A percentile compares a stretch with the other conserved stretches of the same genome.
Evolutionary conservation across 2,329 filamentous ascomycete genomes (phyloP).

Genomic region (Colletotrichum scovillei): DNA sequence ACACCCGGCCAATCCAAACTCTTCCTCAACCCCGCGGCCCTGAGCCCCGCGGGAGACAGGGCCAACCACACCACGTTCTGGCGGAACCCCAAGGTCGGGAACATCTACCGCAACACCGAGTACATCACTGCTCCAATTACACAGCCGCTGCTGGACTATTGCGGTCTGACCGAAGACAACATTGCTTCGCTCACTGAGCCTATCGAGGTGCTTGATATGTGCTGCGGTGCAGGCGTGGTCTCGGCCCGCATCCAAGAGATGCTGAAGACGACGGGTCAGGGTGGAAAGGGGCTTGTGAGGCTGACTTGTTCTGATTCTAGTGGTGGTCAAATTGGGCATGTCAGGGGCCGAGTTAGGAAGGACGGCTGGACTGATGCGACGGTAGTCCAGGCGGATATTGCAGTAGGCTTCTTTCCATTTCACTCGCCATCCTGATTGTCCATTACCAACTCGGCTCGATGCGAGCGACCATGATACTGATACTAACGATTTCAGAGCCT

Average conservation of each 20-base stretch:
- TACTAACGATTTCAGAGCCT: not conserved
- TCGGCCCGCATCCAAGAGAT: not conserved
- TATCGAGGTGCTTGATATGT: constrained; percentile 18
- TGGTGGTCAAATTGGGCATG: not conserved
- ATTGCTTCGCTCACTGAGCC: not conserved
- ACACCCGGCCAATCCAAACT: constrained; percentile 9
- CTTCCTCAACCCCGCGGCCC: constrained; percentile 3
- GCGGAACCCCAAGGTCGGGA: not conserved
- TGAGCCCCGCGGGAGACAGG: not conserved
- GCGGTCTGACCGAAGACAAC: not conserved
- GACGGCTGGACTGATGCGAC: constrained; percentile 6
- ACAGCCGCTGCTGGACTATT: constrained; percentile 2
- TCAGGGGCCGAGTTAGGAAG: not conserved
- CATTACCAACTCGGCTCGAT: too few species aligned
- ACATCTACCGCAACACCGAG: constrained; percentile 16
- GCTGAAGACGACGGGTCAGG: not conserved
- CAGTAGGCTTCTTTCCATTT: too few species aligned
- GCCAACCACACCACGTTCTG: constrained; percentile 12
- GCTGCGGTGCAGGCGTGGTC: constrained; percentile 16
- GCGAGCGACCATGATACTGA: too few species aligned
- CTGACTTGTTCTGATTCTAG: constrained; percentile 13
- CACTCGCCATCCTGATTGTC: too few species aligned
- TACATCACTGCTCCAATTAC: not conserved
- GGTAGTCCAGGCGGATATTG: not conserved
- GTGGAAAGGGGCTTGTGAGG: not conserved